Base-by-base conservation (phyloP, 805 yeast species). In the Blastobotrys attinorum region DNA sequence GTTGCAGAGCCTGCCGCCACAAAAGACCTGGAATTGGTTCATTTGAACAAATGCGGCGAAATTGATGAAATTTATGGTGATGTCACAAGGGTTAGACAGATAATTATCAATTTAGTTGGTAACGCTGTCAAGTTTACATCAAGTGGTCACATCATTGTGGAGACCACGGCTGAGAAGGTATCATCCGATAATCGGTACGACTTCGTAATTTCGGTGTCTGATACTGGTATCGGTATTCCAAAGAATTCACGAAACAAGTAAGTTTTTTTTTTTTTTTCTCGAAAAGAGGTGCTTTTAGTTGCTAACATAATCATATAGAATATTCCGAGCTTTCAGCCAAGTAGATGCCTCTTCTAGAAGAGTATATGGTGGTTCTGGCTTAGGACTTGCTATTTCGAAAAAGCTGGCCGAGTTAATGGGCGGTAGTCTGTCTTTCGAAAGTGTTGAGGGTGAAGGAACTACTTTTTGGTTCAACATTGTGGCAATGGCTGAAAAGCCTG, bases 211-310 rank as follows among this genome's bases (percentile, higher is more conserved):
- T 50, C 60, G 1, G 76, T 74, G 13, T 58, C 64, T 27, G 79
- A 75, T 49, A 70, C 78, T 0, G 80, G 79, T 5, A 74, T 74
- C 39, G 79, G 79, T 1, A 74, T 75, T 25, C 74, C 76, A 2
- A 59, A 60, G 29, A 65, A 59, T 37, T 64, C 74, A 3, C 55
- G 65, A n/a, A 56, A 60, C 34, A 72, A 70, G 55, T n/a, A n/a
- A n/a, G n/a, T n/a, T n/a, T n/a, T n/a, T n/a, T n/a, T n/a, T n/a
- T n/a, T n/a, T n/a, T n/a, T n/a, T n/a, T n/a, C n/a, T n/a, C n/a
- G n/a, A n/a, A n/a, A n/a, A n/a, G n/a, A n/a, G n/a, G n/a, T n/a
- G n/a, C n/a, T n/a, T n/a, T n/a, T n/a, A n/a, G n/a, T n/a, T n/a
- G n/a, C n/a, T n/a, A n/a, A n/a, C n/a, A n/a, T n/a, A n/a, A n/a